Evolutionary conservation across 1,139 yeast species (phyloP).

Genomic region (Candida neerlandica): DNA sequence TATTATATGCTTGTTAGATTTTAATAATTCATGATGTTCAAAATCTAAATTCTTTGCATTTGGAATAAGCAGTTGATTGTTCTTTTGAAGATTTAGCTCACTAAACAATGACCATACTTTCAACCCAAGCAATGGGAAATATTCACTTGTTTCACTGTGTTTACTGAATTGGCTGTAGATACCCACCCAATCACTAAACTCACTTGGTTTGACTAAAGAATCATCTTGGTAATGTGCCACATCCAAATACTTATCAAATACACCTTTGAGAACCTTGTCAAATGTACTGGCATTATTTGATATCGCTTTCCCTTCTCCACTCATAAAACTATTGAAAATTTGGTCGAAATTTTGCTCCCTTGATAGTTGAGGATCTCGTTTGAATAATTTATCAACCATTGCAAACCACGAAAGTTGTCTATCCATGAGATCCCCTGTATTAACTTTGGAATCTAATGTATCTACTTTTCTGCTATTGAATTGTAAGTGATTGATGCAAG

Average conservation of each 20-base stretch:
- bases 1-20: constrained; percentile 31
- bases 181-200: constrained; percentile 75
- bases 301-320: constrained; percentile 44
- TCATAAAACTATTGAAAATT: constrained; percentile 36
- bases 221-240: constrained; percentile 63
- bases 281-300: constrained; percentile 48
- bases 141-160: constrained; percentile 49
- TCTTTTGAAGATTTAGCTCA: constrained; percentile 50
- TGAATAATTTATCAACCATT: constrained; percentile 56
- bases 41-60: constrained; percentile 47
- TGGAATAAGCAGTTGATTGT: constrained; percentile 32
- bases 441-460: constrained; percentile 15
- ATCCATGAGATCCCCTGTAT: constrained; percentile 32
- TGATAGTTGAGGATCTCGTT: constrained; percentile 47
- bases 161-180: constrained; percentile 61
- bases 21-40: constrained; percentile 37
- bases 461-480: constrained; percentile 49
- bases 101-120: constrained; percentile 69
- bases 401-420: constrained; percentile 61
- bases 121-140: constrained; percentile 59
- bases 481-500: constrained; percentile 82
- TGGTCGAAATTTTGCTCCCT: constrained; percentile 51
- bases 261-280: constrained; percentile 72
- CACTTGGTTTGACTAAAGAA: constrained; percentile 60
- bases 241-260: constrained; percentile 65